Evolutionary conservation across 2,329 filamentous ascomycete genomes (phyloP).

Genomic region (Lasiodiplodia gonubiensis): DNA sequence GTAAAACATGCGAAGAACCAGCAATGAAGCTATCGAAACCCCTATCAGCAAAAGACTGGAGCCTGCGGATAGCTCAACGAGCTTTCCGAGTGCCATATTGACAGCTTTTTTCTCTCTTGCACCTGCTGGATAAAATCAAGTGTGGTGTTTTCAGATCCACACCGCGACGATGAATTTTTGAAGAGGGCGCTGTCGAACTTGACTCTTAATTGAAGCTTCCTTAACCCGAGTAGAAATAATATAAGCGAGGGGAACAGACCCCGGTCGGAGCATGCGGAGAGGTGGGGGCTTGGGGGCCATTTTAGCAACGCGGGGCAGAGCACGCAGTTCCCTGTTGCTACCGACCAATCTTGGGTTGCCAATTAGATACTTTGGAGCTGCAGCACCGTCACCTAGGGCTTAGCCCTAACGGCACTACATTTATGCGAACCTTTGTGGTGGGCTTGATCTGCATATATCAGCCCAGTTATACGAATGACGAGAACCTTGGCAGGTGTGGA

Average conservation of each 20-base stretch:
- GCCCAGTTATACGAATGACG: background rate
- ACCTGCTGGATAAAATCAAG: no score
- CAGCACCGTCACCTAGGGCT: background rate
- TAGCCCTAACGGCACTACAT: background rate
- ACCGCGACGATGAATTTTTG: background rate
- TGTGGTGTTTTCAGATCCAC: background rate
- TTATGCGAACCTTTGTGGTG: background rate
- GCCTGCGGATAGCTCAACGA: background rate
- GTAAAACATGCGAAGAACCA: conserved; percentile 6
- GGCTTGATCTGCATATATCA: background rate
- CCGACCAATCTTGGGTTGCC: background rate
- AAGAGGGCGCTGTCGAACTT: background rate
- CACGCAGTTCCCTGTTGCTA: background rate
- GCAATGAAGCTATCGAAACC: background rate
- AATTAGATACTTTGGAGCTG: background rate
- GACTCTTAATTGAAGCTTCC: background rate
- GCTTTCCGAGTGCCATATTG: background rate
- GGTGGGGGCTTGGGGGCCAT: conserved; percentile 7
- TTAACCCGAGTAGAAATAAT: background rate
- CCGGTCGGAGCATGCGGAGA: background rate
- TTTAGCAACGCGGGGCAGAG: background rate
- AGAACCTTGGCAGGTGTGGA: background rate
- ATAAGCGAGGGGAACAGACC: background rate
- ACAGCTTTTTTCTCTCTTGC: background rate
- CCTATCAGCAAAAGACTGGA: background rate